Evolutionary conservation across 225 moss, liverwort and hornwort species (phyloP), one percentile per base, ranked within the genome.

Genomic region (Sphagnum contortum): DNA sequence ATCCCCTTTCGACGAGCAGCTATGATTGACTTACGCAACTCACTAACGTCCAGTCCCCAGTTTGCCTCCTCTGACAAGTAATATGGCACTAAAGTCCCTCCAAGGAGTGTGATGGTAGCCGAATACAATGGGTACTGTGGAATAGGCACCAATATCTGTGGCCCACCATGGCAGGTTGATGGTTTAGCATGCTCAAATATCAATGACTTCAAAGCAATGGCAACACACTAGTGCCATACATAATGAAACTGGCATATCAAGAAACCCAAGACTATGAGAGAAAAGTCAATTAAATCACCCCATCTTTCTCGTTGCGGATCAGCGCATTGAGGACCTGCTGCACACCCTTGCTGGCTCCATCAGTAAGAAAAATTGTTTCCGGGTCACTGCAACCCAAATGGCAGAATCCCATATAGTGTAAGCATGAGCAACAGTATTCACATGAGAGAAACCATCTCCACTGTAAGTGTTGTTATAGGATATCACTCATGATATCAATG

Each of bases 331-430:
- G 77, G 60, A 92, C 83, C 66, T 96, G 96, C 60, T 77, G 80
- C 47, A 96, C 92, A 62, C 88, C 92, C 77, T 96, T 96, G 76
- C 92, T 96, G 47, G 96, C 92, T 74, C 92, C 92, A 67, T 96
- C 96, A 9, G 96, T 96, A 49, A 96, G 90, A 69, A 96, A 96
- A 48, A 96, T 92, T 45, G 79, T 77, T 69, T 96, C 96, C 55
- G 77, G 75, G 57, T 89, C 84, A 81, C 91, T 95, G 87, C 73
- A 76, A 65, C 8, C 47, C 47, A 54, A 70, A 51, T 5, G 46
- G 29, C 64, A 65, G 46, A 14, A 61, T 55, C 62, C 60, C 60
- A 48, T 13, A 29, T 29, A 29, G 29, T 29, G 29, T 29, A 29
- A 29, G 29, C 29, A 29, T 29, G 29, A 29, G 29, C 29, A 29